phyloP scores from a whole-genome alignment of 148 eudicot species.

The Arctostaphylos glauca region DNA sequence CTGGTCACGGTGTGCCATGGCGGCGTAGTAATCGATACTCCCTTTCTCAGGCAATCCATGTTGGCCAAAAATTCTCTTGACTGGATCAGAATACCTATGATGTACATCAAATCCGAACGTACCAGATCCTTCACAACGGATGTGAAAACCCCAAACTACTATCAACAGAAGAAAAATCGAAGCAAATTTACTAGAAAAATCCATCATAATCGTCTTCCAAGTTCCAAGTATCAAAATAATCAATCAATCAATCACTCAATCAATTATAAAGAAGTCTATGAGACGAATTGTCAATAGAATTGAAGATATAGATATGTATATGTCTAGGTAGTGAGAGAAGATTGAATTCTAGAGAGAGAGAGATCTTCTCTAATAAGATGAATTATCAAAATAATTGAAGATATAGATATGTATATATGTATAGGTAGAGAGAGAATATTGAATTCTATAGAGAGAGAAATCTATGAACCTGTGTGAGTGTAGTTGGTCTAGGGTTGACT shows the following conservation, averaged over 20 bases:
- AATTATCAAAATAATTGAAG: not conserved
- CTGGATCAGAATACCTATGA: constrained; percentile 75
- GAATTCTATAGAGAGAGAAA: not conserved
- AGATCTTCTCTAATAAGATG: not conserved
- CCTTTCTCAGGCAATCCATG: constrained; percentile 66
- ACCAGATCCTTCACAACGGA: constrained; percentile 36
- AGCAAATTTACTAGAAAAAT: not conserved
- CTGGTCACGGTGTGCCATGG: constrained; percentile 74
- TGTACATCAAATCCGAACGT: constrained; percentile 66
- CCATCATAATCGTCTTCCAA: not conserved
- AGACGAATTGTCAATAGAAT: not conserved
- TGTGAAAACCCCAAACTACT: constrained; percentile 21
- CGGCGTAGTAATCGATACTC: constrained; percentile 47
- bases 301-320: not conserved
- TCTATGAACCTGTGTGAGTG: not conserved
- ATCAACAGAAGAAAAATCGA: constrained; percentile 14
- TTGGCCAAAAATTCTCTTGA: constrained; percentile 46
- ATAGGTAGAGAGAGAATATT: not conserved
- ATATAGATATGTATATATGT: not conserved
- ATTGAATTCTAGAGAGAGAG: not conserved
- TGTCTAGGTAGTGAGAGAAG: not conserved
- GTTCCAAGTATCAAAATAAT: not conserved
- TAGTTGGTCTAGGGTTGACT: not conserved
- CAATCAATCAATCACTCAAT: too few species aligned
- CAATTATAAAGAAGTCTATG: not conserved